phyloP scores from a whole-genome alignment of 768 basidiomycete genomes.

The Rhizopogon roseolus region DNA sequence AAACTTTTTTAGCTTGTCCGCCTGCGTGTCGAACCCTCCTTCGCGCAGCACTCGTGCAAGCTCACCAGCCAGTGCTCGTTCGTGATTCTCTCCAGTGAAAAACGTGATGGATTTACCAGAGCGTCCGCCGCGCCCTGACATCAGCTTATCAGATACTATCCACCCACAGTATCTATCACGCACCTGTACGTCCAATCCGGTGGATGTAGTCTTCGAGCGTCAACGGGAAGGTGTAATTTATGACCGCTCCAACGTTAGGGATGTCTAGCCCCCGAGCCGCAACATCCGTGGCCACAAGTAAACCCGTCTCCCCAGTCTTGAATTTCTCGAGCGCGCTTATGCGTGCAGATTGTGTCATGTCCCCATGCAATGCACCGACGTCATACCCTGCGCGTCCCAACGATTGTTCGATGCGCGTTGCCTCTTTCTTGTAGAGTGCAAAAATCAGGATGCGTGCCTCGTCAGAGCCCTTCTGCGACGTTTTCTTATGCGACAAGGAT shows the following conservation, averaged over 20 bases:
- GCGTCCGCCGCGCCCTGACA: conserved; percentile 82
- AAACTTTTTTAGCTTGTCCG: conserved; percentile 64
- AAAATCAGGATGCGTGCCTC: conserved; percentile 85
- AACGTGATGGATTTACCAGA: conserved; percentile 92
- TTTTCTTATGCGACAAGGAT: conserved; percentile 56
- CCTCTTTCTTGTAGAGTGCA: conserved; percentile 97
- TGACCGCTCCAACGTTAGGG: conserved; percentile 88
- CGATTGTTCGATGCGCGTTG: conserved; percentile 80
- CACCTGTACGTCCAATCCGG: conserved; percentile 85
- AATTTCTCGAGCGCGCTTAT: conserved; percentile 86
- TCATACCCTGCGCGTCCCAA: conserved; percentile 70
- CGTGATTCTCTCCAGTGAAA: conserved; percentile 91
- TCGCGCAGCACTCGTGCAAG: conserved; percentile 88
- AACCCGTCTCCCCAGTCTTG: conserved; percentile 69
- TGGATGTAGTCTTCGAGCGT: conserved; percentile 94
- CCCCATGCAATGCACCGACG: conserved; percentile 85
- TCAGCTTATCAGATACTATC: background rate
- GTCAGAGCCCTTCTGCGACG: conserved; percentile 37
- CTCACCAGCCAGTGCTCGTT: conserved; percentile 85
- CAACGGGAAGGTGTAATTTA: conserved; percentile 97
- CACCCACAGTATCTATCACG: background rate
- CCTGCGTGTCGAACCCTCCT: conserved; percentile 75
- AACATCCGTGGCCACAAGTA: conserved; percentile 96
- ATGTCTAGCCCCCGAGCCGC: conserved; percentile 97
- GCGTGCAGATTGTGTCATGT: conserved; percentile 81